These are phyloP conservation scores for Aphanomyces euteiches DNA, from an alignment of 352 stramenopile genomes.

Conservation along the genomic window DNA sequence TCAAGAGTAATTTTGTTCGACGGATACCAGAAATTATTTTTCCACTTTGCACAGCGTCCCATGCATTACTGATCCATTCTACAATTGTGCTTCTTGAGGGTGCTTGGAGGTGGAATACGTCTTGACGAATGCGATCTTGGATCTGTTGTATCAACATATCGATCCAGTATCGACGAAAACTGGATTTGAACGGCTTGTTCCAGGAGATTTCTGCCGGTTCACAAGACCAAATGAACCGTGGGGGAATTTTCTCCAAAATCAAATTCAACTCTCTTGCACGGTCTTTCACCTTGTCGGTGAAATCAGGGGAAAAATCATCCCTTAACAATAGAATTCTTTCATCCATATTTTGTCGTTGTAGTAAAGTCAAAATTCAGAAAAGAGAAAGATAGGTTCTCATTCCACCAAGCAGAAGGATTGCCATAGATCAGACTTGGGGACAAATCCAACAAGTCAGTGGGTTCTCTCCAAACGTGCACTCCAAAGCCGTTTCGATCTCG, in stretches of 20 bases:
- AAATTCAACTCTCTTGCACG: slow-evolving; percentile 33
- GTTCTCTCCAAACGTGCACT: slow-evolving; percentile 30
- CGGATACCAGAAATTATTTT: slow-evolving; percentile 2
- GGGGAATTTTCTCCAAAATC: slow-evolving; percentile 32
- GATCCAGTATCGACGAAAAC: slow-evolving; percentile 5
- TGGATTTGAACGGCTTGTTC: slow-evolving; percentile 35
- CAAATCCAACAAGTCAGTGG: slow-evolving; percentile 12
- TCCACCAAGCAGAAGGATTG: slow-evolving; percentile 37
- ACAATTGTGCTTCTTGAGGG: background rate
- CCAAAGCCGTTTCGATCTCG: slow-evolving; percentile 31
- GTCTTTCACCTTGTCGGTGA: slow-evolving; percentile 26
- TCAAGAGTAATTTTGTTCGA: slow-evolving; percentile 5
- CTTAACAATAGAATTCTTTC: slow-evolving; percentile 34
- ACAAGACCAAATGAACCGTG: slow-evolving; percentile 32
- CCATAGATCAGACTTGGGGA: slow-evolving; percentile 30
- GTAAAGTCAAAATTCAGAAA: slow-evolving; percentile 40
- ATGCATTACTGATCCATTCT: slow-evolving; percentile 4
- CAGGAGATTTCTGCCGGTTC: slow-evolving; percentile 35
- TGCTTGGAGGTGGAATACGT: background rate
- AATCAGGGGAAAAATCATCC: slow-evolving; percentile 37
- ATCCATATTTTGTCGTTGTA: slow-evolving; percentile 5
- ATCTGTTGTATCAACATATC: background rate
- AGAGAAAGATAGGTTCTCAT: slow-evolving; percentile 28
- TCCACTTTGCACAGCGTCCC: background rate
- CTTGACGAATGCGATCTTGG: background rate